A percentile compares a stretch with the other conserved stretches of the same genome.
Conservation (phyloP, 2,329 filamentous ascomycete species). For the Ceratocystis diversiconidia region DNA sequence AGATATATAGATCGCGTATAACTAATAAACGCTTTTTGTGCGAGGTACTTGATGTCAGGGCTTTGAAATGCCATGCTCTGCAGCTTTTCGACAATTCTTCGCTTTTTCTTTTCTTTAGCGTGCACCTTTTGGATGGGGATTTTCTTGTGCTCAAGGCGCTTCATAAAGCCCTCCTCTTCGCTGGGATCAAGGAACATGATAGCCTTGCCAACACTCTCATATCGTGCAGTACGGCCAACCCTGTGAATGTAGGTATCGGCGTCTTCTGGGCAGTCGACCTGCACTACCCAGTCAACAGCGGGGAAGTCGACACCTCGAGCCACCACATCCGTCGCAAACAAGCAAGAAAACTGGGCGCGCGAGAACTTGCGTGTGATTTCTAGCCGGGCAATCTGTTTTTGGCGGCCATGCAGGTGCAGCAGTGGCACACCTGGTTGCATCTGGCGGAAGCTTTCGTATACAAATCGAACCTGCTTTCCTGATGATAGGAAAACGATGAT, state of each 20-base stretch:
- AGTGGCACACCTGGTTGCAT: conserved; percentile 88
- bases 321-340: conserved; percentile 92
- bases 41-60: conserved; percentile 83
- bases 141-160: conserved; percentile 72
- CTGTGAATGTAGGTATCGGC: conserved; percentile 96
- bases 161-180: conserved; percentile 84
- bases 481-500: conserved; percentile 92
- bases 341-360: conserved; percentile 64
- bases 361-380: conserved; percentile 81
- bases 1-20: conserved; percentile 75
- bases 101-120: conserved; percentile 77
- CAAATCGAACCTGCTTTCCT: conserved; percentile 90
- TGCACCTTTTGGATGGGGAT: conserved; percentile 79
- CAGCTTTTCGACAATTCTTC: conserved; percentile 67
- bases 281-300: conserved; percentile 96
- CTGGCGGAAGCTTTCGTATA: conserved; percentile 84
- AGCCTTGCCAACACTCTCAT: conserved; percentile 72
- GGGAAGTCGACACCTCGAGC: conserved; percentile 92
- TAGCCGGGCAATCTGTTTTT: conserved; percentile 78
- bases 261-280: conserved; percentile 92
- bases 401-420: conserved; percentile 81
- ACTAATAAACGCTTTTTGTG: conserved; percentile 87
- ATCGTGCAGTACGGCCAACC: conserved; percentile 86
- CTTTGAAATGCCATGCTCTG: conserved; percentile 96
- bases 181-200: conserved; percentile 85